A percentile compares a stretch with the other conserved stretches of the same genome.
Evolutionary conservation across 768 basidiomycete species (phyloP).

Genomic region (Peribolospora baueri): DNA sequence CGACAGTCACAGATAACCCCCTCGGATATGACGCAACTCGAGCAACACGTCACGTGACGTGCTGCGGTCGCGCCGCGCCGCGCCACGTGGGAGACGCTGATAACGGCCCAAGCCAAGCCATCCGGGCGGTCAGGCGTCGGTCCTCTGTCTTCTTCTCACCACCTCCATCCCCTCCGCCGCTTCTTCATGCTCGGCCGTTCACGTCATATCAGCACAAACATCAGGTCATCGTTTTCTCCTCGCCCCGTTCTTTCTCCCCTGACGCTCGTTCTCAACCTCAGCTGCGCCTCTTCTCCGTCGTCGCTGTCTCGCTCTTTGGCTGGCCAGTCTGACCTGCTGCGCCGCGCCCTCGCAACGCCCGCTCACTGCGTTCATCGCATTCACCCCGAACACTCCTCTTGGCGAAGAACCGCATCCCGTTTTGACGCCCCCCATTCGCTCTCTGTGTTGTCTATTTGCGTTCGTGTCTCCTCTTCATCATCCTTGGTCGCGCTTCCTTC

Average conservation of each 20-base stretch:
- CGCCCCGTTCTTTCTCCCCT: neutral
- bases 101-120: too few species aligned
- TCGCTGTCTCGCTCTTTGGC: neutral
- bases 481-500: too few species aligned
- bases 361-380: neutral
- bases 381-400: slow-evolving; percentile 5
- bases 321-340: neutral
- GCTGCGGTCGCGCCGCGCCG: too few species aligned
- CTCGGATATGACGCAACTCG: too few species aligned
- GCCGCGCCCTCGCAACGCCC: neutral
- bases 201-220: neutral
- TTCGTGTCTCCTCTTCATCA: too few species aligned
- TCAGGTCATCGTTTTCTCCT: neutral
- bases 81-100: too few species aligned
- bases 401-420: neutral
- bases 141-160: too few species aligned
- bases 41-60: too few species aligned
- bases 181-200: too few species aligned
- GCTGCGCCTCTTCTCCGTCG: neutral
- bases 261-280: neutral
- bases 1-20: too few species aligned
- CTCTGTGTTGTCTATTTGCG: neutral
- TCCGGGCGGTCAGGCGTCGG: too few species aligned
- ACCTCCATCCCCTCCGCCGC: too few species aligned
- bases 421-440: slow-evolving; percentile 2